Evolutionary conservation across 768 basidiomycete genomes (phyloP).

Genomic region (Rhizopogon sp.): DNA sequence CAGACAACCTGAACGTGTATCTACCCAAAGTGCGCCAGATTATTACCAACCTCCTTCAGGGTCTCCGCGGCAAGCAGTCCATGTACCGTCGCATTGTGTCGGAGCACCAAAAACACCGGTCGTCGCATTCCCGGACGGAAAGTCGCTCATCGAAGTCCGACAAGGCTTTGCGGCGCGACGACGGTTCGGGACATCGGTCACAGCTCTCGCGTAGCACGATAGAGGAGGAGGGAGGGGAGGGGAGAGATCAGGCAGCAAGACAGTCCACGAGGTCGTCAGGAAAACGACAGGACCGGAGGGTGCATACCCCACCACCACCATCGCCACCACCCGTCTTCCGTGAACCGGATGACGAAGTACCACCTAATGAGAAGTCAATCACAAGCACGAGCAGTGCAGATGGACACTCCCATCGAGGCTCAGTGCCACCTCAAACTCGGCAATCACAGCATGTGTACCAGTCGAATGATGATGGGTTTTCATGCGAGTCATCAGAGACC

Average conservation of each 20-base stretch:
- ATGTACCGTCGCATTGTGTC: conserved; percentile 74
- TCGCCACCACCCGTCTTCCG: conserved; percentile 25
- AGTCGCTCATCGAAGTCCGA: conserved; percentile 53
- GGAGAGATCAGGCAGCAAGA: conserved; percentile 34
- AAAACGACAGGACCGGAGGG: conserved; percentile 21
- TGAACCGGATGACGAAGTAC: conserved; percentile 27
- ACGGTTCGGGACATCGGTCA: conserved; percentile 43
- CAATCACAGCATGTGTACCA: conserved; percentile 8
- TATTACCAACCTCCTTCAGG: conserved; percentile 89
- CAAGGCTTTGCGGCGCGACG: conserved; percentile 32
- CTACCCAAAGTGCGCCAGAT: conserved; percentile 88
- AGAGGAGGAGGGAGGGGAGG: conserved; percentile 33
- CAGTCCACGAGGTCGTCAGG: conserved; percentile 39
- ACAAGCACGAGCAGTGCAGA: conserved; percentile 3
- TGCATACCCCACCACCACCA: conserved; percentile 21
- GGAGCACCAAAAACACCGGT: conserved; percentile 47
- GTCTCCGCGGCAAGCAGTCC: conserved; percentile 88
- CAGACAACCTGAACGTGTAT: conserved; percentile 82
- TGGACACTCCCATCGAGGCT: conserved; percentile 6
- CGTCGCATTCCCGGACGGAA: conserved; percentile 51
- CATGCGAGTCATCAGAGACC: conserved; percentile 10
- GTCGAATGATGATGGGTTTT: conserved; percentile 1
- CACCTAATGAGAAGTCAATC: conserved; percentile 6
- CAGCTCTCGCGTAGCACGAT: conserved; percentile 39
- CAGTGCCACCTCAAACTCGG: conserved; percentile 12